Evolutionary conservation across 495 filamentous ascomycete genomes (phyloP), one percentile per base, ranked within the genome.

Genomic region (Penicillium ochrochloron): DNA sequence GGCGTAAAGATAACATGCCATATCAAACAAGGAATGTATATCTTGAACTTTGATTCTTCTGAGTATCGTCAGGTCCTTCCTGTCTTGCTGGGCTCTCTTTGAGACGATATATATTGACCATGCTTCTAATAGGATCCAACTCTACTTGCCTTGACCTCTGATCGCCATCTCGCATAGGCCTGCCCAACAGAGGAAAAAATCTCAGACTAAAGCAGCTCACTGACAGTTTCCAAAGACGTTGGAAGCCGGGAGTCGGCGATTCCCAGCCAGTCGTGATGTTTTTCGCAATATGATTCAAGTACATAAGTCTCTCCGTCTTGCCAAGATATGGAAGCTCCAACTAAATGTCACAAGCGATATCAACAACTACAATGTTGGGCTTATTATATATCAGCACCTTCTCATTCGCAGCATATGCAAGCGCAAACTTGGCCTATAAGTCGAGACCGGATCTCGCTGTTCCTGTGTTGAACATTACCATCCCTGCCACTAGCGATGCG

Each of bases 401-500:
- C 46, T 27, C 21, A 27, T 25, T 14, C 11, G 11, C 21, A 50
- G 25, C 23, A 23, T 67, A 33, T n/a, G 41, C 42, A 10, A 41
- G 51, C 21, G 65, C 61, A 39, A 67, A 67, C 25, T 25, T 67
- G 10, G 65, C 64, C n/a, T 67, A 57, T 69, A 77, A 76, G 41
- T 83, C 80, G 14, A 78, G 80, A 39, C 69, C 79, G 1, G 82
- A 82, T 60, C 71, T 83, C 8, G 76, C 81, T 27, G 76, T 78
- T 11, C 81, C 81, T n/a, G 72, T 68, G 3, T 66, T 84, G 39
- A 83, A 84, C 44, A 83, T 84, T 63, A 83, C 78, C n/a, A 81
- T 82, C 33, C 74, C 76, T 23, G 77, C 79, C 2, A 73, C 79
- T 35, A 64, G 70, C 42, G 73, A 77, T 27, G 74, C 77, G 29